Evolutionary conservation across 345 rosid species (phyloP), one percentile per base, ranked within the genome.

Genomic region (Corchorus olitorius): DNA sequence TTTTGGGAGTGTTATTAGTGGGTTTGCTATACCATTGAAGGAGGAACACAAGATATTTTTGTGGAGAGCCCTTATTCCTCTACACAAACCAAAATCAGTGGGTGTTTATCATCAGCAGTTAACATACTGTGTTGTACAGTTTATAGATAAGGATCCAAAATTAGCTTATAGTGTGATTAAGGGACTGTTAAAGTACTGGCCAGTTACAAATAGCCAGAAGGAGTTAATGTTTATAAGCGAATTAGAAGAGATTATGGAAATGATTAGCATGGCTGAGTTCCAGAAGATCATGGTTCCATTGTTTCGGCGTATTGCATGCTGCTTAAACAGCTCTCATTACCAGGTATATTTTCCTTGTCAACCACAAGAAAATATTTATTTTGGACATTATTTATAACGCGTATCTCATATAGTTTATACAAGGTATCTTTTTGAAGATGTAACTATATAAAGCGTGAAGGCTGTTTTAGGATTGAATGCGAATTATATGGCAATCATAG

Each of bases 221-320:
- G 94, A 89, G 82, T 81, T 92, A 84, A 90, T 92, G 97, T 92
- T 90, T 79, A 83, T 92, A 76, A 90, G 97, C 11, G 97, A 92
- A 84, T 55, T 90, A 80, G 97, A 92, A 86, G 94, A 92, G 85
- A 84, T 92, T 84, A 76, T 90, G 84, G 94, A 92, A 81, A 87
- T 86, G 88, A 89, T 83, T 15, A 78, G 80, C 72, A 72, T 80
- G 85, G 86, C 58, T 1, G 97, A 92, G 85, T 90, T 90, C 78
- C 93, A 87, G 64, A 86, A 81, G 78, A 78, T 88, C 78, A 84
- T 89, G 91, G 77, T 83, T 45, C 89, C 91, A 8, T 75, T 92
- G 59, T 92, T 90, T 83, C 87, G 87, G 62, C 91, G 94, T 33
- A 82, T 92, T 22, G 93, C 88, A 73, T 83, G 58, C 76, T 90